These are phyloP conservation scores for Aspergillus ibericus DNA, from an alignment of 2,329 filamentous ascomycete genomes.

Conservation along the genomic window DNA sequence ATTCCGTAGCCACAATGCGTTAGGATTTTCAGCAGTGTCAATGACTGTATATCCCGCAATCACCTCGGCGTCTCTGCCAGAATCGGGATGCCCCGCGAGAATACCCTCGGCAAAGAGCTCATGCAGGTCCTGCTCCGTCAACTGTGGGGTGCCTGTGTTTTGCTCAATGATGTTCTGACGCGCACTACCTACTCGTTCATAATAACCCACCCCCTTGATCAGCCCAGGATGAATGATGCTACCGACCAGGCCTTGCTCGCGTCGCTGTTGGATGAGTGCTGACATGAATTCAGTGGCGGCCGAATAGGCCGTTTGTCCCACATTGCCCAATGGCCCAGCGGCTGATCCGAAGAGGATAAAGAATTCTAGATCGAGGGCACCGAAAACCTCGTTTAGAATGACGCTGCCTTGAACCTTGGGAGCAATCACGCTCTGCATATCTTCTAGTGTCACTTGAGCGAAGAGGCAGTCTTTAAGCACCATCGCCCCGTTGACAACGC, in stretches of 20 bases:
- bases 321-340: constrained; percentile 4
- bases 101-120: constrained; percentile 35
- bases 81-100: constrained; percentile 21
- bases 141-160: background rate
- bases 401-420: constrained; percentile 3
- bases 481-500: constrained; percentile 1
- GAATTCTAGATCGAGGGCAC: background rate
- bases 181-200: background rate
- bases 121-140: constrained; percentile 33
- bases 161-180: background rate
- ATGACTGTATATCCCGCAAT: constrained; percentile 5
- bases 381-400: background rate
- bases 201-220: background rate
- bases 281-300: constrained; percentile 3
- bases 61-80: background rate
- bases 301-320: constrained; percentile 2
- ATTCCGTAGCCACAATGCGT: background rate
- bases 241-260: background rate
- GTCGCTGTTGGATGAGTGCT: constrained; percentile 1
- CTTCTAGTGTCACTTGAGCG: background rate
- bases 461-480: constrained; percentile 1
- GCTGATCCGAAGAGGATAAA: constrained; percentile 3
- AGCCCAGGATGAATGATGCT: background rate
- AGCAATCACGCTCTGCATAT: background rate
- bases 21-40: background rate